Percentiles rank a stretch among this genome's conserved stretches.
phyloP scores from a whole-genome alignment of 768 basidiomycete genomes.

The Podaxis sp. region DNA sequence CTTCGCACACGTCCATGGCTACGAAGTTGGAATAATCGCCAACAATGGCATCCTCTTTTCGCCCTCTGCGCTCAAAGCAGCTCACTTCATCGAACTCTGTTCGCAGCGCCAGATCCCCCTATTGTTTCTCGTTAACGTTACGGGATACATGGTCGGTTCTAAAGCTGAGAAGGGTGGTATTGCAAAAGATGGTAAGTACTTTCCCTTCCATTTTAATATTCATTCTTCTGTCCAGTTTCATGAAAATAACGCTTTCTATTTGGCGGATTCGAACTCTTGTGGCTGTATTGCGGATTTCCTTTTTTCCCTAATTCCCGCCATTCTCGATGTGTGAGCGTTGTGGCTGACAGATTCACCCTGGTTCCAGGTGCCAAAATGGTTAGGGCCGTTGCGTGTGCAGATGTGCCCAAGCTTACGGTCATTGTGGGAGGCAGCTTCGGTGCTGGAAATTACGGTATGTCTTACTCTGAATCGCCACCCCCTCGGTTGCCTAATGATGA shows the following conservation, averaged over 20 bases:
- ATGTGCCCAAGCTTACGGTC: slow-evolving; percentile 92
- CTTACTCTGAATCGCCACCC: background rate
- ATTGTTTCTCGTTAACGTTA: slow-evolving; percentile 94
- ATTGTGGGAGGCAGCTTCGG: slow-evolving; percentile 92
- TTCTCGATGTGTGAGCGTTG: background rate
- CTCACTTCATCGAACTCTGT: slow-evolving; percentile 93
- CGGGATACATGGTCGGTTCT: slow-evolving; percentile 96
- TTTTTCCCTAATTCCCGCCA: background rate
- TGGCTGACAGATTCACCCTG: background rate
- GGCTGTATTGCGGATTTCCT: no score
- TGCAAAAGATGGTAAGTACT: slow-evolving; percentile 72
- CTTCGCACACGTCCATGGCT: slow-evolving; percentile 86
- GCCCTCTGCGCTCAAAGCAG: slow-evolving; percentile 88
- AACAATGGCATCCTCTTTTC: slow-evolving; percentile 97
- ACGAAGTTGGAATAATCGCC: slow-evolving; percentile 86
- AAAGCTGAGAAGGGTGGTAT: slow-evolving; percentile 94
- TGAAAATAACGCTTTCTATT: no score
- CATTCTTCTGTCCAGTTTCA: no score
- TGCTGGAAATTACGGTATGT: slow-evolving; percentile 88
- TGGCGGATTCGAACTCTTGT: no score
- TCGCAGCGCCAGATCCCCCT: slow-evolving; percentile 87
- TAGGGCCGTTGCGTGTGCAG: slow-evolving; percentile 87
- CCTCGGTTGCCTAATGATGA: slow-evolving; percentile 3
- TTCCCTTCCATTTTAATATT: background rate
- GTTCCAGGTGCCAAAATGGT: slow-evolving; percentile 85